Conservation (phyloP, 805 yeast genomes). For the Kodamaea hsintzibuensis region DNA sequence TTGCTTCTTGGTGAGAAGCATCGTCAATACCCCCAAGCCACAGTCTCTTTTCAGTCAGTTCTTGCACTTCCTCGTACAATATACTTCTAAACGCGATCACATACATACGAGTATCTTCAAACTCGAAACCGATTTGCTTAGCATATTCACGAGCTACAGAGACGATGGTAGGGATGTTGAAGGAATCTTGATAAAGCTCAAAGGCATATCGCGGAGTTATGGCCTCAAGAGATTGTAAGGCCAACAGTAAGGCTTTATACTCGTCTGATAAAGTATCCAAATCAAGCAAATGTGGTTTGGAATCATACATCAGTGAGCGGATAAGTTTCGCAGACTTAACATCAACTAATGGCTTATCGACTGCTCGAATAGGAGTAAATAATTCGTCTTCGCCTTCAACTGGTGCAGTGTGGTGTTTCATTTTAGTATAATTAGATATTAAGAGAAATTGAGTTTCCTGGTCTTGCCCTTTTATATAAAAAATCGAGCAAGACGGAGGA, state of each 20-base stretch:
- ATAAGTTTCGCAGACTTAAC: not conserved
- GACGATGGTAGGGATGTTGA: conserved; percentile 27
- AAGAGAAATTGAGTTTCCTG: not conserved
- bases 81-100: conserved; percentile 36
- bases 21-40: conserved; percentile 29
- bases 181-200: conserved; percentile 22
- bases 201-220: conserved; percentile 21
- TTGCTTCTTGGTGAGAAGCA: conserved; percentile 36
- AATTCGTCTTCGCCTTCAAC: conserved; percentile 1
- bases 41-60: conserved; percentile 23
- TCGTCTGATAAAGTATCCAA: conserved; percentile 20
- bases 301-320: conserved; percentile 34
- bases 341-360: conserved; percentile 1
- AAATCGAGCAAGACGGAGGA: not conserved
- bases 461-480: not conserved
- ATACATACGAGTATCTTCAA: conserved; percentile 22
- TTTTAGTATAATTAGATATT: not conserved
- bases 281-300: conserved; percentile 26
- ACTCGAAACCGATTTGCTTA: conserved; percentile 4
- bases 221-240: conserved; percentile 27
- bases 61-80: conserved; percentile 25
- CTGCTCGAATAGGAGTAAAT: not conserved
- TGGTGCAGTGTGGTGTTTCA: not conserved
- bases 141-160: conserved; percentile 16
- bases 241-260: conserved; percentile 27